Base-by-base conservation (phyloP, 768 basidiomycete genomes). In the Suillus brevipes region DNA sequence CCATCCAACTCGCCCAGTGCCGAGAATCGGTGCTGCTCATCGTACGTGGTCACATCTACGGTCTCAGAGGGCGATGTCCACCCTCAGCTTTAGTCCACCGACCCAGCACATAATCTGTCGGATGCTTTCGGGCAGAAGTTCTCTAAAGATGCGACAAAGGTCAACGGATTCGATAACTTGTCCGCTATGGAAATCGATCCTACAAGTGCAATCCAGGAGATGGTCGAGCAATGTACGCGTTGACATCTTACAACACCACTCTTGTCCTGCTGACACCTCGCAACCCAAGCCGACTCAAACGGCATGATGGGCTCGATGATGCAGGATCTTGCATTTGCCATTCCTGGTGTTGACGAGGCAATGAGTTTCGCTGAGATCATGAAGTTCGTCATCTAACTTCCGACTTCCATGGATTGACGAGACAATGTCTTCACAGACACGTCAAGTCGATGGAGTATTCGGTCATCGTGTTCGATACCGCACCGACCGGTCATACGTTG, bases 311-410 rank as follows among this genome's bases (percentile, higher is more conserved):
- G 95, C 55, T 89, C 91, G 67, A 99, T 99, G 95, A 97, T 99
- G 94, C 97, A 99, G 77, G 97, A 99, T 79, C 85, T 99, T 52
- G 97, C 97, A 0, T 99, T 99, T 73, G 95, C 97, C 2, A 99
- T 99, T 64, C 97, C 97, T 0, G 97, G 97, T 79, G 97, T 99
- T 14, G 97, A 99, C 72, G 97, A 99, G 79, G 97, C 97, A 4
- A 99, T 99, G 97, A 95, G 95, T 68, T 99, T 99, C 71, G 97
- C 97, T 0, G 97, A 99, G 78, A 97, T 99, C 77, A 99, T 99
- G 97, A 99, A 99, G 97, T 97, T 65, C 64, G 88, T 79, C 13
- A 7, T 7, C 49, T 45, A 13, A 61, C 43, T 56, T 23, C 38
- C 28, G 12, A 56, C 13, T 56, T 25, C 4, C 40, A 10, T 16